These are phyloP conservation scores for Kalmanozyma brasiliensis DNA, from an alignment of 1,284 basidiomycete species.

Conservation along the genomic window DNA sequence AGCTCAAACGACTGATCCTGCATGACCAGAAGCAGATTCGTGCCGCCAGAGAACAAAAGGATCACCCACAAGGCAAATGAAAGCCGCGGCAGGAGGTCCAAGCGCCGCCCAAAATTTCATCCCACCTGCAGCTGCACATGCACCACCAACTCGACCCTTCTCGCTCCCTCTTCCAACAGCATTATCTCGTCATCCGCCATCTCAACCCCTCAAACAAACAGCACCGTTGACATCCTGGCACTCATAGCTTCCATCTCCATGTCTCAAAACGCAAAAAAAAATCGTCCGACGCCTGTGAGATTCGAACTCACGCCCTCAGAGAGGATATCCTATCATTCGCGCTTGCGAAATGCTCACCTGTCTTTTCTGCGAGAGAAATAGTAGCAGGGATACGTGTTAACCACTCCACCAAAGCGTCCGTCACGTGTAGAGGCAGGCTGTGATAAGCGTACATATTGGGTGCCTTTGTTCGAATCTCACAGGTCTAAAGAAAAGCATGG, in stretches of 20 bases:
- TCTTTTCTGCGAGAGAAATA: no score
- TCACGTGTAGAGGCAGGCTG: not conserved
- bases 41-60: no score
- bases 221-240: not conserved
- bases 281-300: conserved; percentile 48
- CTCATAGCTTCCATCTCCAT: conserved; percentile 1
- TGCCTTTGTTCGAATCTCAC: not conserved
- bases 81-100: not conserved
- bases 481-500: not conserved
- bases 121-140: no score
- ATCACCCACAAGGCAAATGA: no score
- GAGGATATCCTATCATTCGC: conserved; percentile 47
- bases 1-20: no score
- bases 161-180: not conserved
- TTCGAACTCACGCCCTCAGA: conserved; percentile 58
- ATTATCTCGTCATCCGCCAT: conserved; percentile 1
- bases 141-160: not conserved
- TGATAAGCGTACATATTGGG: not conserved
- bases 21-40: no score
- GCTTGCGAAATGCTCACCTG: conserved; percentile 7
- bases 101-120: no score
- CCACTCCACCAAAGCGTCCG: conserved; percentile 54
- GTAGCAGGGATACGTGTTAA: conserved; percentile 56
- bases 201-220: not conserved
- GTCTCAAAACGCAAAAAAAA: conserved; percentile 5